phyloP scores from a whole-genome alignment of 768 basidiomycete genomes.

The Daedaleopsis sinensis region DNA sequence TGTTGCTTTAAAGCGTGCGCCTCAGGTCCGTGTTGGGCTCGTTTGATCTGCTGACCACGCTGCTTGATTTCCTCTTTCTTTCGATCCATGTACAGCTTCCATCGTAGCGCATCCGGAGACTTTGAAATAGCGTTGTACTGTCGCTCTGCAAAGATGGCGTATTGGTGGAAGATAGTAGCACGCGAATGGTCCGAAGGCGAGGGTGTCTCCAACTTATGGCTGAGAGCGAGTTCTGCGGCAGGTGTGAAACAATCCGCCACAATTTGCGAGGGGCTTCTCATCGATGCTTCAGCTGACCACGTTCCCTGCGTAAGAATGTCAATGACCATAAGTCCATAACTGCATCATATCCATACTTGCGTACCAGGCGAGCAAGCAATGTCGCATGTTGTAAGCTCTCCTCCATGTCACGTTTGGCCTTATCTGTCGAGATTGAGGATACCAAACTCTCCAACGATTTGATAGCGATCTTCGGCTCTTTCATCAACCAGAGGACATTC shows the following conservation, averaged over 20 bases:
- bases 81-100: slow-evolving; percentile 72
- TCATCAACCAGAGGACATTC: slow-evolving; percentile 85
- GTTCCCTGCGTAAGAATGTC: slow-evolving; percentile 58
- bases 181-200: slow-evolving; percentile 4
- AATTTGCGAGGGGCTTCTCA: slow-evolving; percentile 78
- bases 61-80: slow-evolving; percentile 71
- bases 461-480: slow-evolving; percentile 84
- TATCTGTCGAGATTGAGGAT: slow-evolving; percentile 20
- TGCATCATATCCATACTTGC: slow-evolving; percentile 20
- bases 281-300: slow-evolving; percentile 87
- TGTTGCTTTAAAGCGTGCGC: slow-evolving; percentile 38
- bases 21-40: slow-evolving; percentile 22
- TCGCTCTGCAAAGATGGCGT: slow-evolving; percentile 86
- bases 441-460: slow-evolving; percentile 59
- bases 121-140: slow-evolving; percentile 76
- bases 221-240: slow-evolving; percentile 46
- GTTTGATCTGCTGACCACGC: slow-evolving; percentile 41
- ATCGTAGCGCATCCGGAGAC: slow-evolving; percentile 70
- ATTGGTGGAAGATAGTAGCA: slow-evolving; percentile 74
- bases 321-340: neutral
- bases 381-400: slow-evolving; percentile 39
- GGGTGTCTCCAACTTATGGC: neutral
- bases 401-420: slow-evolving; percentile 5
- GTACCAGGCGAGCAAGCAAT: slow-evolving; percentile 67
- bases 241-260: slow-evolving; percentile 68